Evolutionary conservation across 805 yeast genomes (phyloP), one percentile per base, ranked within the genome.

Genomic region (Millerozyma miso): DNA sequence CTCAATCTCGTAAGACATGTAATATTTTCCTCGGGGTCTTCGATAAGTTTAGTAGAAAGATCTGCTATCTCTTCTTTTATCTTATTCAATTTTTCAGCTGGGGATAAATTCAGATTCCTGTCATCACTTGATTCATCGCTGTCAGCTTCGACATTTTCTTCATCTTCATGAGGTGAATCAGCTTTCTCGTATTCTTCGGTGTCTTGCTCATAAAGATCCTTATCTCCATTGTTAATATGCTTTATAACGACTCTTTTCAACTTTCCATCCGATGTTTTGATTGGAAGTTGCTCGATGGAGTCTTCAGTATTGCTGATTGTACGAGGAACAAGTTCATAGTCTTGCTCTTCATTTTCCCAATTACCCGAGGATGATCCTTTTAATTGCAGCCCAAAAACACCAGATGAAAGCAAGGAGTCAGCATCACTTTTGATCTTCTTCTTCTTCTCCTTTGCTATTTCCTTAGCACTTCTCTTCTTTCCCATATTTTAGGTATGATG

Each of bases 1-100:
- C 86, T 68, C 39, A 86, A 70, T 57, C 90, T 78, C 2, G 85
- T 74, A 10, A 90, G 67, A 20, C 80, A 69, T 12, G 76, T 58
- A 5, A 84, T 72, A 54, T 90, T 78, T 55, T 88, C 96, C 60
- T 93, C 98, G 4, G 98, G 97, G 45, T 88, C 87, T 58, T 89
- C 95, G 54, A 80, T 80, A 31, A 91, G 65, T 34, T 76, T 76
- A 33, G 87, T 85, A 1, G 95, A 97, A 38, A 83, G 62, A 15
- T 77, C 80, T 0, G 98, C 96, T 34, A 93, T 77, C 42, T 85
- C 87, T 63, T 89, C 97, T 55, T 89, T 86, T 34, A 85, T 69
- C 44, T 77, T 74, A 4, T 73, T 52, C 19, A 87, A 67, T 42
- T 71, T 72, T 58, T 85, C 85, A 43, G 61, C 65, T 1, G 80